phyloP scores from a whole-genome alignment of 768 basidiomycete species.

The Boletellus ananas region DNA sequence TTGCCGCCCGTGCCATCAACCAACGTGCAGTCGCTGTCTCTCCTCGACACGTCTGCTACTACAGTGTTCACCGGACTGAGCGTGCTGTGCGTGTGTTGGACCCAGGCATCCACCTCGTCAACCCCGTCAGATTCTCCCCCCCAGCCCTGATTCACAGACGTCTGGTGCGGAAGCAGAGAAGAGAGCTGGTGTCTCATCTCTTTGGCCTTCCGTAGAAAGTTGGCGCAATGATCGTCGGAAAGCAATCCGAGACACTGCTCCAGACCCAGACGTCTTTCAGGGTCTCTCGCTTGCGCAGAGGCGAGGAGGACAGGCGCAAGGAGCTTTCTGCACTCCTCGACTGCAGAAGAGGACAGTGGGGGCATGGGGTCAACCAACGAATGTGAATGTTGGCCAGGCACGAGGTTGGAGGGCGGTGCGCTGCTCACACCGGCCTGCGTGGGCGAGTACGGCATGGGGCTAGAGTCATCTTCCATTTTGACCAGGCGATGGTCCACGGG shows the following conservation, averaged over 20 bases:
- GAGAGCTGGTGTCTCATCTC: slow-evolving; percentile 25
- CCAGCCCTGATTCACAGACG: slow-evolving; percentile 1
- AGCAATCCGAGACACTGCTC: slow-evolving; percentile 24
- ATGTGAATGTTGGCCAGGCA: slow-evolving; percentile 2
- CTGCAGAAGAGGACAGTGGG: slow-evolving; percentile 5
- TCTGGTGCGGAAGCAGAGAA: slow-evolving; percentile 6
- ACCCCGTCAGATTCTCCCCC: slow-evolving; percentile 9
- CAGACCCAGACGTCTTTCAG: slow-evolving; percentile 9
- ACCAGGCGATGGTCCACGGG: slow-evolving; percentile 3
- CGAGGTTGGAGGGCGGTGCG: background rate
- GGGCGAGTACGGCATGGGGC: background rate
- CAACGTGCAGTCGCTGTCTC: slow-evolving; percentile 26
- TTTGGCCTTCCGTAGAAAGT: slow-evolving; percentile 20
- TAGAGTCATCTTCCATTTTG: background rate
- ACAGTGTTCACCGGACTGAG: slow-evolving; percentile 11
- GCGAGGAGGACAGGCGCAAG: slow-evolving; percentile 25
- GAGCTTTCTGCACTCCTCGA: slow-evolving; percentile 26
- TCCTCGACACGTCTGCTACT: slow-evolving; percentile 15
- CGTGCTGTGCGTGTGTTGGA: slow-evolving; percentile 15
- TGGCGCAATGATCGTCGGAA: slow-evolving; percentile 25
- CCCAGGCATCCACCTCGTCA: slow-evolving; percentile 12
- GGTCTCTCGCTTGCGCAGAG: slow-evolving; percentile 13
- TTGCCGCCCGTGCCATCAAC: slow-evolving; percentile 13
- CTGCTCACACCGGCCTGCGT: background rate
- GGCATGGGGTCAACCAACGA: slow-evolving; percentile 7